Percentiles rank a stretch among this genome's conserved stretches.
Evolutionary conservation across 2,329 filamentous ascomycete species (phyloP).

Genomic region (Diaporthe longicolla): DNA sequence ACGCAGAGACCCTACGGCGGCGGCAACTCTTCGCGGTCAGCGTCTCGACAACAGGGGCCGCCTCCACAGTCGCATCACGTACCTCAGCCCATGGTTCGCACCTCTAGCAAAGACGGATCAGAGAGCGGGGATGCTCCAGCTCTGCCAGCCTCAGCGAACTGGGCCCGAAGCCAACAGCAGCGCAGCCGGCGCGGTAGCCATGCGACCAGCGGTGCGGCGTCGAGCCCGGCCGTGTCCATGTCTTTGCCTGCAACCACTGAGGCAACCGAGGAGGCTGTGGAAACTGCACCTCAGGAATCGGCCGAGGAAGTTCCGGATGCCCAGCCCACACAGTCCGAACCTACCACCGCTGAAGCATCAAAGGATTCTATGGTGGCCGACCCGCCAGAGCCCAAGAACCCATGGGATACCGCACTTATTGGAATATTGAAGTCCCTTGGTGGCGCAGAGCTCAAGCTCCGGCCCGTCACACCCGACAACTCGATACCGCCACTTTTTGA

Average conservation of each 20-base stretch:
- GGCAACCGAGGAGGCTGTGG: conserved; percentile 60
- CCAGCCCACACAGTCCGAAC: conserved; percentile 46
- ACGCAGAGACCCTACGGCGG: conserved; percentile 77
- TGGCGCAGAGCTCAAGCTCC: conserved; percentile 37
- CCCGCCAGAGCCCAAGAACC: conserved; percentile 27
- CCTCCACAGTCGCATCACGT: conserved; percentile 53
- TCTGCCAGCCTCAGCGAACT: conserved; percentile 93
- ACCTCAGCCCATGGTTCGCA: conserved; percentile 78
- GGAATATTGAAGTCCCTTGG: conserved; percentile 44
- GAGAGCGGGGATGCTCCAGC: conserved; percentile 86
- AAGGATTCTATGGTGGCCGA: conserved; percentile 13
- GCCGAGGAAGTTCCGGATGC: conserved; percentile 51
- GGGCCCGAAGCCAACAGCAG: conserved; percentile 81
- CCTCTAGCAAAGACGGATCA: conserved; percentile 83
- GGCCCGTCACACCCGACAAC: conserved; percentile 35
- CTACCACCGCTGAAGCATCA: conserved; percentile 45
- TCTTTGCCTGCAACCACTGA: conserved; percentile 69
- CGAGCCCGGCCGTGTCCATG: conserved; percentile 82
- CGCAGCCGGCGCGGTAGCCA: conserved; percentile 81
- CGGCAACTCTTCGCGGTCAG: conserved; percentile 66
- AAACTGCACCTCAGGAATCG: conserved; percentile 49
- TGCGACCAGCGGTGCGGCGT: conserved; percentile 83
- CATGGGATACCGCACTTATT: conserved; percentile 37
- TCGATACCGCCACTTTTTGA: conserved; percentile 83
- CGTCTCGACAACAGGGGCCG: conserved; percentile 66